Evolutionary conservation across 2,329 filamentous ascomycete genomes (phyloP), one percentile per base, ranked within the genome.

Genomic region (Simplicillium aogashimaense): DNA sequence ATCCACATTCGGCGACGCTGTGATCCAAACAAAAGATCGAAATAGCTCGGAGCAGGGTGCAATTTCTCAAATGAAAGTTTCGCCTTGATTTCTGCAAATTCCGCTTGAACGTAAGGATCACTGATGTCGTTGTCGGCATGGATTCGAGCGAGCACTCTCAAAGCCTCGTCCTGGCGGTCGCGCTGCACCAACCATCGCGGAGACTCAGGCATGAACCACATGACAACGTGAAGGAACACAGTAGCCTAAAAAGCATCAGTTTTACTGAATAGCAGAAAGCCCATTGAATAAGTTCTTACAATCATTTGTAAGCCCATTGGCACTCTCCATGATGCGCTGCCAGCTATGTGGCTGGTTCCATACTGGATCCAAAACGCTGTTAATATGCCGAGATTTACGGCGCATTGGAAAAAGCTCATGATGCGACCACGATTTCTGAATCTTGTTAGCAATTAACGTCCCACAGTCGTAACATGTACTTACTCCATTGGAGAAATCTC

Each of bases 351-450:
- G 30, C 30, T 32, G 13, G 30, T n/a, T 32, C 30, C 30, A 32
- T 32, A 32, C 13, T 32, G 30, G 30, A 32, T 32, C 30, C 30
- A 32, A 15, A 32, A 32, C 13, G 30, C 30, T 13, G 13, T 32
- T 11, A 17, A 17, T 46, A 34, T 37, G 50, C 59, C 59, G 57
- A 59, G 83, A 47, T 83, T 83, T 45, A 88, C 86, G 18, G 81
- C 79, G 67, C 81, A 82, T 56, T 87, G 83, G 56, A 87, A 82
- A 34, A 76, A 72, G 39, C 81, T 78, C 13, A 88, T 80, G 29
- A 88, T 67, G 34, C 78, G 71, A 13, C 81, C 81, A 45, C 81
- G 72, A 45, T 60, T 67, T 29, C 58, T 32, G 29, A 32, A 32
- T n/a, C 7, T 7, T n/a, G 13, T 32, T 32, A 32, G 30, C 15